These are phyloP conservation scores for Pyrenopolyporus hunteri DNA, from an alignment of 495 filamentous ascomycete species.

Conservation along the genomic window DNA sequence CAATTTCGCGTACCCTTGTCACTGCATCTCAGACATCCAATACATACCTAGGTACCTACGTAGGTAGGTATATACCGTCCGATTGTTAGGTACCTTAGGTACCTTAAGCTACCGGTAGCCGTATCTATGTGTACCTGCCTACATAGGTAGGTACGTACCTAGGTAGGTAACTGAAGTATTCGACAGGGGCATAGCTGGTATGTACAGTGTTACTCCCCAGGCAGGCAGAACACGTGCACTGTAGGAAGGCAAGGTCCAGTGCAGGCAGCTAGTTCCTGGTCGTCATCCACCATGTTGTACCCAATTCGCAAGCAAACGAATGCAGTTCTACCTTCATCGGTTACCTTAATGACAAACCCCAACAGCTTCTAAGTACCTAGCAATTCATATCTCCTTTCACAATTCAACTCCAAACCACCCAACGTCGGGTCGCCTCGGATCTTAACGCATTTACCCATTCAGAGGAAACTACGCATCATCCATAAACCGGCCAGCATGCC, in stretches of 20 bases:
- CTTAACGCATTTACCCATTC: not conserved
- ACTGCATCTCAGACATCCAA: not conserved
- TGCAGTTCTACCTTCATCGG: constrained; percentile 3
- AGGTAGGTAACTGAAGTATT: too few species aligned
- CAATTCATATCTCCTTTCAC: not conserved
- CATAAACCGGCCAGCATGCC: constrained; percentile 71
- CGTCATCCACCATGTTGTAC: constrained; percentile 33
- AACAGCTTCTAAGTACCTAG: not conserved
- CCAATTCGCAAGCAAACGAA: constrained; percentile 16
- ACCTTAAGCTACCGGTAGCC: too few species aligned
- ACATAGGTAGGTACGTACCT: too few species aligned
- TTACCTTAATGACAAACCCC: not conserved
- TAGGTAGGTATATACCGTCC: too few species aligned
- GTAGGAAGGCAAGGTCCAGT: constrained; percentile 8
- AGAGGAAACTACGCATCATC: not conserved
- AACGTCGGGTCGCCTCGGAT: not conserved
- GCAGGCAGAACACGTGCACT: constrained; percentile 12
- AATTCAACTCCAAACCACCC: constrained; percentile 1
- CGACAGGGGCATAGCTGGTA: too few species aligned
- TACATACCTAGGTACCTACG: not conserved
- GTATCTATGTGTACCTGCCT: too few species aligned
- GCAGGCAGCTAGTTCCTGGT: constrained; percentile 42
- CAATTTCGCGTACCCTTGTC: constrained; percentile 29
- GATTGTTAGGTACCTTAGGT: not conserved
- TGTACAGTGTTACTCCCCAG: not conserved